Conservation (phyloP, 2,329 filamentous ascomycete genomes). For the Ophiocordyceps camponoti-floridani region DNA sequence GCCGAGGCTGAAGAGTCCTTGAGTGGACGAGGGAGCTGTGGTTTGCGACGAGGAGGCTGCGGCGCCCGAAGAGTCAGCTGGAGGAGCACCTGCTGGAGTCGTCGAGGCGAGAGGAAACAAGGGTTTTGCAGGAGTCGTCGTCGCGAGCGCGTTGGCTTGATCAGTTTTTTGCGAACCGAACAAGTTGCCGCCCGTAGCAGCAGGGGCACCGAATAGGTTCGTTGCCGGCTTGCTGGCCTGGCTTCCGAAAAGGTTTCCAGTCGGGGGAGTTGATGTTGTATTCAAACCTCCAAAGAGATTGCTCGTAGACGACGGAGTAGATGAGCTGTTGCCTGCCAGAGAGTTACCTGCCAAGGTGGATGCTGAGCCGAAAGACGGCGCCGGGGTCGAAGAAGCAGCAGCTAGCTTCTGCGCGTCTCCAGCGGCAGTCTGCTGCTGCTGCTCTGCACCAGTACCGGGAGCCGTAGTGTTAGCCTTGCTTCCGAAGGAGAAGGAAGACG, state of each 20-base stretch:
- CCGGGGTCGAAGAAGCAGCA: slow-evolving; percentile 14
- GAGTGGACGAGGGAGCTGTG: slow-evolving; percentile 5
- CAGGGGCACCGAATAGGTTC: slow-evolving; percentile 8
- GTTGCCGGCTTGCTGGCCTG: slow-evolving; percentile 9
- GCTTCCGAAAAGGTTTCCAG: slow-evolving; percentile 4
- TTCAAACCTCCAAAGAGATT: slow-evolving; percentile 5
- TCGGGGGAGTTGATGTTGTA: slow-evolving; percentile 4
- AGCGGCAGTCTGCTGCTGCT: slow-evolving; percentile 7
- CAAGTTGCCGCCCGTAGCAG: slow-evolving; percentile 1
- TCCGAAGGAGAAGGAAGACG: slow-evolving; percentile 23
- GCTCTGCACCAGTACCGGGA: slow-evolving; percentile 4
- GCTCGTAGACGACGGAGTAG: slow-evolving; percentile 1
- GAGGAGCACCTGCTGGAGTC: slow-evolving; percentile 28
- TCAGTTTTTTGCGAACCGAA: slow-evolving; percentile 6
- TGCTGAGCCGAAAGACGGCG: not conserved
- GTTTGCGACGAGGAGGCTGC: slow-evolving; percentile 3
- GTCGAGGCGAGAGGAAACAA: slow-evolving; percentile 30
- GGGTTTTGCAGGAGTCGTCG: slow-evolving; percentile 24
- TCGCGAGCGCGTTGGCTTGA: slow-evolving; percentile 5
- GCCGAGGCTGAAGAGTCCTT: slow-evolving; percentile 12
- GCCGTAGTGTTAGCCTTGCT: slow-evolving; percentile 10
- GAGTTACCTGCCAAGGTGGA: slow-evolving; percentile 5
- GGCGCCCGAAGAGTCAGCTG: slow-evolving; percentile 17
- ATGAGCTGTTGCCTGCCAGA: slow-evolving; percentile 4
- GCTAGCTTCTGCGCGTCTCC: slow-evolving; percentile 10